These are phyloP conservation scores for Pelomyxa schiedti DNA, from an alignment of 78 protist genomes.

Conservation along the genomic window DNA sequence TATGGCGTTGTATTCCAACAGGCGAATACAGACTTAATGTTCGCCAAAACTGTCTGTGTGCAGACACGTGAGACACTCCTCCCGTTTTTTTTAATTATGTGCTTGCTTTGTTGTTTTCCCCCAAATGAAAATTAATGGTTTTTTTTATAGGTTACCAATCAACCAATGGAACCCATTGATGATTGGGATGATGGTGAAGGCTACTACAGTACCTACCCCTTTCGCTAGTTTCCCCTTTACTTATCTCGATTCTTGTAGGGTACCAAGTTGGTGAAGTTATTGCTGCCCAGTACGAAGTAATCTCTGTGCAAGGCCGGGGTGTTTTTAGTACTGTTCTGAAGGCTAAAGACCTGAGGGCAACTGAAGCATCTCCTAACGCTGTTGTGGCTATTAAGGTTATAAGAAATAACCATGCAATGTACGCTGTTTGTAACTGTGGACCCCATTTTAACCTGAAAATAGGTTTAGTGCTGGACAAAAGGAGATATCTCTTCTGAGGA, in stretches of 20 bases:
- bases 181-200: constrained; percentile 83
- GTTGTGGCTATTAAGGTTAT: constrained; percentile 81
- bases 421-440: constrained; percentile 7
- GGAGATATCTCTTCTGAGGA: constrained; percentile 57
- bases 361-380: constrained; percentile 20
- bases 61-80: too few species aligned
- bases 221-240: not conserved
- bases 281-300: constrained; percentile 40
- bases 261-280: constrained; percentile 59
- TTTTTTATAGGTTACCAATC: not conserved
- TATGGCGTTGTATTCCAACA: too few species aligned
- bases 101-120: too few species aligned
- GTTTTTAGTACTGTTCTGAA: constrained; percentile 76
- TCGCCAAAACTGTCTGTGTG: too few species aligned
- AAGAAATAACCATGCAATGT: constrained; percentile 59
- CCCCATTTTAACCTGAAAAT: not conserved
- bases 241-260: not conserved
- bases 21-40: too few species aligned
- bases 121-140: too few species aligned
- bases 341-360: constrained; percentile 66
- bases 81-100: too few species aligned
- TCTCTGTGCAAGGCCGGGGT: constrained; percentile 59
- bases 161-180: constrained; percentile 26
- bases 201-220: constrained; percentile 42
- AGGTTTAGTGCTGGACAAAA: constrained; percentile 58